Conservation (phyloP, 768 basidiomycete genomes). For the Termitomyces sp. region DNA sequence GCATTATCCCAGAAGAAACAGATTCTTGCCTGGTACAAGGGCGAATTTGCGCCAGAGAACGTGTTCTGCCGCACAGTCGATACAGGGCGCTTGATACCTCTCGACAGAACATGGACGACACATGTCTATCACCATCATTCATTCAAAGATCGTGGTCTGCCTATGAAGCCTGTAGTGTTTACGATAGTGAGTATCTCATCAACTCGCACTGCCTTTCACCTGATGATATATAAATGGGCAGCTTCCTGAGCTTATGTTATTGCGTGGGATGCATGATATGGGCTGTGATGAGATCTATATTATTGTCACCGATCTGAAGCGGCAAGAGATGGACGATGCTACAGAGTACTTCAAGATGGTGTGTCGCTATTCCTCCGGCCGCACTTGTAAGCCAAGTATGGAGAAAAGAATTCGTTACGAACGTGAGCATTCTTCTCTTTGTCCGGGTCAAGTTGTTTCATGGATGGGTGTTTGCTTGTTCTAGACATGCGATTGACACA, state of each 20-base stretch:
- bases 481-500: slow-evolving; percentile 65
- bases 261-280: slow-evolving; percentile 76
- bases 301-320: slow-evolving; percentile 74
- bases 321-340: slow-evolving; percentile 76
- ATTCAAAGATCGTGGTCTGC: slow-evolving; percentile 65
- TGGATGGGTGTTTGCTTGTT: background rate
- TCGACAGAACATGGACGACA: slow-evolving; percentile 79
- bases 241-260: slow-evolving; percentile 76
- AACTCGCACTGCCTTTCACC: slow-evolving; percentile 4
- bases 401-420: slow-evolving; percentile 65
- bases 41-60: slow-evolving; percentile 74
- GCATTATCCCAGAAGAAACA: slow-evolving; percentile 41
- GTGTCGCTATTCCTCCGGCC: slow-evolving; percentile 58
- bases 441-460: background rate
- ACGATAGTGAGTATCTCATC: slow-evolving; percentile 53
- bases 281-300: slow-evolving; percentile 77
- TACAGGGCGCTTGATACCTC: slow-evolving; percentile 70
- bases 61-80: slow-evolving; percentile 77
- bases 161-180: slow-evolving; percentile 78
- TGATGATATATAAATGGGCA: slow-evolving; percentile 20
- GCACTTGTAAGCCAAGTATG: slow-evolving; percentile 59
- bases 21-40: slow-evolving; percentile 58
- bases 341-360: slow-evolving; percentile 77
- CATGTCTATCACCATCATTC: slow-evolving; percentile 76
- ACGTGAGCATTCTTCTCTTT: slow-evolving; percentile 39